Evolutionary conservation across 495 filamentous ascomycete genomes (phyloP), one percentile per base, ranked within the genome.

Genomic region (Clohesyomyces aquaticus): DNA sequence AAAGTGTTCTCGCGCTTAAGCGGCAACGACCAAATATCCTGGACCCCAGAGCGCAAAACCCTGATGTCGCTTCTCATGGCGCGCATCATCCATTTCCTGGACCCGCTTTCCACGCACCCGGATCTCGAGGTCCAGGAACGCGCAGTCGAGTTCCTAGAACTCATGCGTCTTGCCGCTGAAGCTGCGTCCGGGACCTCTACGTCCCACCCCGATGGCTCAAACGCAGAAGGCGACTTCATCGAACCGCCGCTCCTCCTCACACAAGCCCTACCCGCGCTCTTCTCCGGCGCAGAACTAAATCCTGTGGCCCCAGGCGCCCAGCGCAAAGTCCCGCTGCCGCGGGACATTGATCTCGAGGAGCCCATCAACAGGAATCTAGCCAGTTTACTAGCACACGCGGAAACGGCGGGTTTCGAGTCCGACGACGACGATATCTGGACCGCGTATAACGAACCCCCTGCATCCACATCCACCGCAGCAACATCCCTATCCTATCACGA

Each of bases 61-160:
- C 85, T 85, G 62, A 82, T 87, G 6, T 83, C 86, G 16, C 80
- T 98, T 21, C 79, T 95, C 1, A 83, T 95, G 74, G 86, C 87
- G 22, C 83, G 91, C 25, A 82, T 96, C n/a, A 80, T 94, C 22
- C 81, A 90, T 65, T 88, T 91, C 46, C 78, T 96, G 1, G 93
- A 96, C 53, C 80, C 85, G 0, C 75, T 97, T 25, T 81, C 86
- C 0, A 81, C 84, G 3, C 91, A 96, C 71, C 91, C 95, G 0
- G 88, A 85, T 66, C 78, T 98, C 10, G 94, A 98, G 69, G 91
- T 98, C n/a, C 94, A 98, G 74, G 94, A 98, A 75, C 84, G 95
- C 50, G 87, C 91, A 8, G 93, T 96, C 16, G 93, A 96, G 70
- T 95, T 93, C 68, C 80, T 89, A 1, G 94, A 98, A 69, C 81